Percentiles rank a stretch among this genome's conserved stretches.
Evolutionary conservation across 2,329 filamentous ascomycete species (phyloP).

Genomic region (Aspergillus flavus): DNA sequence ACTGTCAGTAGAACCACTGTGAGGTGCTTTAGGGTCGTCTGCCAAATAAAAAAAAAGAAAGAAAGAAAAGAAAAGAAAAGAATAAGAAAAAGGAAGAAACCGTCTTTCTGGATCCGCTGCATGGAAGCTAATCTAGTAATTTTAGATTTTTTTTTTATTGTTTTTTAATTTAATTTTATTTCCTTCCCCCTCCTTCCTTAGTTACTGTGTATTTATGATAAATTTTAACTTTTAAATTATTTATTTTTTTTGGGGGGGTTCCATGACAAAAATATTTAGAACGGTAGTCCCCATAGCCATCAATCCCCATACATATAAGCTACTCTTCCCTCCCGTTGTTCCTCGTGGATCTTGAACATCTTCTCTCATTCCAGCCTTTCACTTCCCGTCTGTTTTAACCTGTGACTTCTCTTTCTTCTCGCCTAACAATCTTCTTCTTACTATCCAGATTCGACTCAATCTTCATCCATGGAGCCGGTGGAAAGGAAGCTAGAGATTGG

Average conservation of each 20-base stretch:
- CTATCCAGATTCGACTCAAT: background rate
- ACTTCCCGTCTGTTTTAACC: background rate
- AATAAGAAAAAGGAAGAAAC: background rate
- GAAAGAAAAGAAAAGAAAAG: background rate
- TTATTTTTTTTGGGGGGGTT: constrained; percentile 1
- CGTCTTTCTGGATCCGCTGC: constrained; percentile 17
- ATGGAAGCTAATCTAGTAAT: constrained; percentile 1
- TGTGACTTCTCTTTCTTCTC: background rate
- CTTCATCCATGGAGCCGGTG: constrained; percentile 24
- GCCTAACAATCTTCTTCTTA: background rate
- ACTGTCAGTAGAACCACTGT: constrained; percentile 22
- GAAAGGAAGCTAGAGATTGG: constrained; percentile 29
- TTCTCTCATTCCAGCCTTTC: constrained; percentile 1
- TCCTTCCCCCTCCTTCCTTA: background rate
- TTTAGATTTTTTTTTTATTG: background rate
- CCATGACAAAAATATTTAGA: constrained; percentile 3
- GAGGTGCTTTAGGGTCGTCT: constrained; percentile 10
- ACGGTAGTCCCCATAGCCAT: constrained; percentile 11
- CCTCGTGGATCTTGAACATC: constrained; percentile 10
- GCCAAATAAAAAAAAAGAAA: background rate
- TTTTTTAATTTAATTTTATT: background rate
- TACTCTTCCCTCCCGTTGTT: constrained; percentile 13
- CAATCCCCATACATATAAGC: constrained; percentile 20
- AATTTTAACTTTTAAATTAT: background rate
- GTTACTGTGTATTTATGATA: constrained; percentile 2